A percentile compares a stretch with the other conserved stretches of the same genome.
phyloP scores from a whole-genome alignment of 2,329 filamentous ascomycete genomes.

The Ceratocystis harringtonii region DNA sequence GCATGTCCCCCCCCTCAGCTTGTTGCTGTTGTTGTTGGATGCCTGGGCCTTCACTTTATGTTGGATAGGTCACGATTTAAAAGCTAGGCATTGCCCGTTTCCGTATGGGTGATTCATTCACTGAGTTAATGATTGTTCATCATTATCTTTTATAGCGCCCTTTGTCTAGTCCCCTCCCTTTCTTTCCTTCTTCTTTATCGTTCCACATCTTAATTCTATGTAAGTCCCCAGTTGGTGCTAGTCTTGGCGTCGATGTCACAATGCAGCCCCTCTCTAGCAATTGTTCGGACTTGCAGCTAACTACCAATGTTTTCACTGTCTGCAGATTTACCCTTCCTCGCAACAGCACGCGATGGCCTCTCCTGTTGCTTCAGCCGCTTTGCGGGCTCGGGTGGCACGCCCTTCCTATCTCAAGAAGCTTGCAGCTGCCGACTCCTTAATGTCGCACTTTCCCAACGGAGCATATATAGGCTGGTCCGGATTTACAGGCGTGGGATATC shows the following conservation, averaged over 20 bases:
- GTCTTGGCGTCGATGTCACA: neutral
- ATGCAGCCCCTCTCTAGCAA: neutral
- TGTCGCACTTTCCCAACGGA: constrained; percentile 68
- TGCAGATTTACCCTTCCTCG: constrained; percentile 9
- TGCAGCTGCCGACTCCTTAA: constrained; percentile 60
- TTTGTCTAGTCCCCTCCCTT: constrained; percentile 11
- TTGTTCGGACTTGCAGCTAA: neutral
- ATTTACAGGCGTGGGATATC: constrained; percentile 81
- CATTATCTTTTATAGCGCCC: constrained; percentile 10
- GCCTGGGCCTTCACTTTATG: neutral
- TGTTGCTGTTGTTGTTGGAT: neutral
- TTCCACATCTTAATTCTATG: neutral
- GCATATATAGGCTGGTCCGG: constrained; percentile 85
- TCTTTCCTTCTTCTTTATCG: constrained; percentile 8
- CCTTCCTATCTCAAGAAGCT: constrained; percentile 70
- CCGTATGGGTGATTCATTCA: neutral
- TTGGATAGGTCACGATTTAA: neutral
- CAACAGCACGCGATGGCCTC: constrained; percentile 30
- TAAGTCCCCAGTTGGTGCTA: neutral
- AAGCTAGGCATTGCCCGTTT: neutral
- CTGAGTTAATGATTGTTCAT: neutral
- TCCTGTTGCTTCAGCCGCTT: constrained; percentile 49
- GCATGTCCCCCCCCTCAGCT: neutral
- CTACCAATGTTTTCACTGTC: constrained; percentile 7
- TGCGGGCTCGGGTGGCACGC: constrained; percentile 60